These are phyloP conservation scores for Trichoderma afroharzianum DNA, from an alignment of 2,329 filamentous ascomycete genomes.

Conservation along the genomic window DNA sequence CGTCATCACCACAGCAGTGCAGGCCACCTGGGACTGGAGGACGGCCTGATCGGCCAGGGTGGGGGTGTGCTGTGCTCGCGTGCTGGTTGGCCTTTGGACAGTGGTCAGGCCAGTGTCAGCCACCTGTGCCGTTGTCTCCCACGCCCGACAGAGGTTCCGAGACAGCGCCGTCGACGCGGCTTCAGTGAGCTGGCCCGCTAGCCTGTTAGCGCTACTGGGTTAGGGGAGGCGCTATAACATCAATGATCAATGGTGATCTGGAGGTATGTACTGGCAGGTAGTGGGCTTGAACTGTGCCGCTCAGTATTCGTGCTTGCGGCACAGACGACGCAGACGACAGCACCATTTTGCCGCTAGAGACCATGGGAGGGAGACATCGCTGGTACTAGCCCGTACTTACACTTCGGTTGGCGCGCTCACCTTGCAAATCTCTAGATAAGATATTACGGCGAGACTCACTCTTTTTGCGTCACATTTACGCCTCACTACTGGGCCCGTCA, in stretches of 20 bases:
- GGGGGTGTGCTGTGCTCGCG: conserved; percentile 16
- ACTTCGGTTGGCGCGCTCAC: conserved; percentile 5
- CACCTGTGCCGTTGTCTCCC: neutral
- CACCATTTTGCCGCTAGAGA: neutral
- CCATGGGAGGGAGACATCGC: neutral
- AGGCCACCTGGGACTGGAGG: neutral
- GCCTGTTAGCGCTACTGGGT: neutral
- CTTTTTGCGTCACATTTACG: conserved; percentile 12
- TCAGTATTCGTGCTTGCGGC: neutral
- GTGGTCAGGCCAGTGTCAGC: conserved; percentile 15
- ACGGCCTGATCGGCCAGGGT: conserved; percentile 10
- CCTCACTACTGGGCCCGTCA: neutral
- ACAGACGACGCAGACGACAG: neutral
- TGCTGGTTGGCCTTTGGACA: conserved; percentile 15
- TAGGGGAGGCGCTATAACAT: neutral
- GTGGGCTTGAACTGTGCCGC: neutral
- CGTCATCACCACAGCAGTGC: conserved; percentile 6
- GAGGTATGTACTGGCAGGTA: neutral
- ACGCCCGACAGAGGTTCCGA: conserved; percentile 1
- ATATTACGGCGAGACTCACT: conserved; percentile 2
- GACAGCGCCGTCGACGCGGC: neutral
- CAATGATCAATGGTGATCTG: neutral
- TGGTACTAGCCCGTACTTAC: neutral
- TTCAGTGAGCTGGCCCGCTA: conserved; percentile 5
- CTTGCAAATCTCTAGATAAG: neutral